These are phyloP conservation scores for Cocos nucifera DNA, from an alignment of 176 grass and related monocot genomes.

Conservation along the genomic window DNA sequence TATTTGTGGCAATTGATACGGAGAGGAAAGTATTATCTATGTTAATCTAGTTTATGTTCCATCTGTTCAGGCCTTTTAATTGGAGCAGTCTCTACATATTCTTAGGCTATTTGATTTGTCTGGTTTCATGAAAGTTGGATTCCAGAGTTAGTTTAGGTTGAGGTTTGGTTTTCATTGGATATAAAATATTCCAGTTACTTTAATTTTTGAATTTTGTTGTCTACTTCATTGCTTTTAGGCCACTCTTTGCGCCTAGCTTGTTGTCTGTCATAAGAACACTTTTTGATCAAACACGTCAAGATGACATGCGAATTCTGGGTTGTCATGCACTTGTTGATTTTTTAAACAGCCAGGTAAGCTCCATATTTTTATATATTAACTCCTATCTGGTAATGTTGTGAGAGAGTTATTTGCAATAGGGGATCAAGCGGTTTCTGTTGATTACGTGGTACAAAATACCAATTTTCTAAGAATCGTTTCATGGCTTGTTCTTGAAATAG, in stretches of 20 bases:
- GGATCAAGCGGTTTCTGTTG: not conserved
- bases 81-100: too few species aligned
- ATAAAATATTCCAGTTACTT: not conserved
- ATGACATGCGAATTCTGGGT: slow-evolving; percentile 60
- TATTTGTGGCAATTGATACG: too few species aligned
- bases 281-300: slow-evolving; percentile 63
- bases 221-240: slow-evolving; percentile 38
- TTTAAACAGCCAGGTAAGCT: slow-evolving; percentile 65
- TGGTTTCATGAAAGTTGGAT: too few species aligned
- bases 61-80: too few species aligned
- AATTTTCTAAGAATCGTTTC: not conserved
- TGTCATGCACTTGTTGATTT: slow-evolving; percentile 83
- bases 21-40: too few species aligned
- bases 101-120: too few species aligned
- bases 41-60: too few species aligned
- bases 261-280: slow-evolving; percentile 59
- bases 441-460: not conserved
- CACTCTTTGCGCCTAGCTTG: slow-evolving; percentile 72
- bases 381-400: too few species aligned
- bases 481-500: slow-evolving; percentile 37
- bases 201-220: slow-evolving; percentile 4
- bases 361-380: too few species aligned
- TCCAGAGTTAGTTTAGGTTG: too few species aligned
- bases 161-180: too few species aligned
- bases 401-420: too few species aligned